phyloP scores from a whole-genome alignment of 2,329 filamentous ascomycete species.

The Aureobasidium melanogenum region DNA sequence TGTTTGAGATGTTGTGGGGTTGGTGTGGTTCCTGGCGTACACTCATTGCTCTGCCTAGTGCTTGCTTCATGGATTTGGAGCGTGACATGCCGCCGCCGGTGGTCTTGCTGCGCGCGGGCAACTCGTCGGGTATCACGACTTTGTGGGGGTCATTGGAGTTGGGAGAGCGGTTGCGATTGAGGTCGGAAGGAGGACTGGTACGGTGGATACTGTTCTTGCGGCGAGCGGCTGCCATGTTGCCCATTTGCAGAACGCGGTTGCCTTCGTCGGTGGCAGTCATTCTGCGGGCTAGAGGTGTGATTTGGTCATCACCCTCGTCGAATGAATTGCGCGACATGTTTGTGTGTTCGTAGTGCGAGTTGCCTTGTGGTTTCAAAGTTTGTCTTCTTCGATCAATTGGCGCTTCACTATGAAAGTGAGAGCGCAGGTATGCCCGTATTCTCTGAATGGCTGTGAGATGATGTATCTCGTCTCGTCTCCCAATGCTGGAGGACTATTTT shows the following conservation, averaged over 20 bases:
- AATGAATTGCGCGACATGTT: conserved; percentile 9
- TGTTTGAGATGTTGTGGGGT: not conserved
- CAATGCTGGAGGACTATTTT: not conserved
- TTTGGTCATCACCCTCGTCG: conserved; percentile 7
- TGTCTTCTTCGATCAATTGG: not conserved
- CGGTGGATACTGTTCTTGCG: conserved; percentile 10
- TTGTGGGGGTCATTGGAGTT: not conserved
- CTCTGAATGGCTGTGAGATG: not conserved
- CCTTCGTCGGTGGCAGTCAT: not conserved
- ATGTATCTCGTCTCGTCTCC: not conserved
- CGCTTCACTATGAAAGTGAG: not conserved
- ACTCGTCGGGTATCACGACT: not conserved
- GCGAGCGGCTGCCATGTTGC: conserved; percentile 1
- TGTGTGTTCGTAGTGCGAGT: not conserved
- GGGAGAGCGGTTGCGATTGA: not conserved
- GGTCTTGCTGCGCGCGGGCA: not conserved
- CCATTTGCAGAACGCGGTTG: not conserved
- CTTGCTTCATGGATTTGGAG: conserved; percentile 2
- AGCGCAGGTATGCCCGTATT: not conserved
- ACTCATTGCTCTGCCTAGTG: not conserved
- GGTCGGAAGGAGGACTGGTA: not conserved
- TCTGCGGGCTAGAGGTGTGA: not conserved
- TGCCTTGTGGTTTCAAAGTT: not conserved
- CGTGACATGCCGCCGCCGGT: not conserved
- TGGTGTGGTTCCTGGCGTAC: not conserved